A percentile compares a stretch with the other conserved stretches of the same genome.
These are phyloP conservation scores for Irpex lacteus DNA, from an alignment of 1,284 basidiomycete species.

Conservation along the genomic window DNA sequence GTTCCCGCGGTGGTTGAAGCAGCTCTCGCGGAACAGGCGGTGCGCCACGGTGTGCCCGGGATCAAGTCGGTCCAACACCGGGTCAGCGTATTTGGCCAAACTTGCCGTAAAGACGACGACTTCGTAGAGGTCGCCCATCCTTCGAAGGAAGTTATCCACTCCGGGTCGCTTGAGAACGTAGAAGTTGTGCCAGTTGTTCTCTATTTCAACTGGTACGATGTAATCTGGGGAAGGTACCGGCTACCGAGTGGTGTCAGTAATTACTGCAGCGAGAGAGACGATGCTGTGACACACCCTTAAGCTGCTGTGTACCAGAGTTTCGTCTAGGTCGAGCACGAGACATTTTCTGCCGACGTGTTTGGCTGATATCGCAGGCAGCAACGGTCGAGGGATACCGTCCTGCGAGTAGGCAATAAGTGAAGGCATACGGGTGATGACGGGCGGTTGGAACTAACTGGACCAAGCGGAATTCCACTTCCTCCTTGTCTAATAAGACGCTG, in stretches of 20 bases:
- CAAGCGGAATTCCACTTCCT: constrained; percentile 80
- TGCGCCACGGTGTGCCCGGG: constrained; percentile 92
- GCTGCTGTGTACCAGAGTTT: constrained; percentile 92
- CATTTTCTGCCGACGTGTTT: constrained; percentile 87
- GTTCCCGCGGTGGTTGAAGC: constrained; percentile 98
- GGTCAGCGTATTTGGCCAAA: constrained; percentile 98
- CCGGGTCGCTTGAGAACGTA: constrained; percentile 99
- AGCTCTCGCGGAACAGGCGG: constrained; percentile 95
- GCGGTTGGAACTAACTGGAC: constrained; percentile 50
- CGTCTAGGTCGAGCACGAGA: constrained; percentile 92
- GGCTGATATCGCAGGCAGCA: constrained; percentile 75
- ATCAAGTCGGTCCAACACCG: constrained; percentile 96
- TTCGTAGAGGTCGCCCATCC: constrained; percentile 98
- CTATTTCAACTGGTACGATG: constrained; percentile 98
- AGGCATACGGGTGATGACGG: constrained; percentile 1
- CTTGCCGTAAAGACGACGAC: constrained; percentile 98
- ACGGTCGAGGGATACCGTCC: constrained; percentile 83
- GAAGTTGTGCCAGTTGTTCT: constrained; percentile 96
- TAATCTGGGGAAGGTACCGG: constrained; percentile 96
- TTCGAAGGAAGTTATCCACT: constrained; percentile 94
- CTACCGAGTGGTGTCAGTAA: constrained; percentile 39
- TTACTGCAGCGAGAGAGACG: constrained; percentile 1
- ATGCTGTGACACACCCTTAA: constrained; percentile 66
- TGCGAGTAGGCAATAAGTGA: constrained; percentile 29
- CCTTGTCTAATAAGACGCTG: constrained; percentile 77